Percentiles rank a stretch among this genome's conserved stretches.
These are phyloP conservation scores for Erythrophleum fordii DNA, from an alignment of 306 rosid genomes.

Conservation along the genomic window DNA sequence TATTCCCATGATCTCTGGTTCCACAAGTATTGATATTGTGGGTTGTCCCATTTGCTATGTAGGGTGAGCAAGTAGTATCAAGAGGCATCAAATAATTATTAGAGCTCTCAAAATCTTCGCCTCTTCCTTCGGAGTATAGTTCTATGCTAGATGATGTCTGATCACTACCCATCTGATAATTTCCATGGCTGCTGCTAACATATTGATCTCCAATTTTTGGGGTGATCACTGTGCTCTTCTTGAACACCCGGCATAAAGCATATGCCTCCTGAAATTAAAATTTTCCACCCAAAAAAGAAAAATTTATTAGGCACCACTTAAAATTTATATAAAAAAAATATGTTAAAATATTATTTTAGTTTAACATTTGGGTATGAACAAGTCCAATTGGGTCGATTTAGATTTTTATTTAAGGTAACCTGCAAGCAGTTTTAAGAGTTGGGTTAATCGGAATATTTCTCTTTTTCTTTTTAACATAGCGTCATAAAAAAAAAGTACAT, in stretches of 20 bases:
- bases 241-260: slow-evolving; percentile 85
- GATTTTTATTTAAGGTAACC: too few relatives aligned
- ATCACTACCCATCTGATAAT: slow-evolving; percentile 49
- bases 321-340: too few relatives aligned
- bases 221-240: slow-evolving; percentile 61
- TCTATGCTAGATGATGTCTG: slow-evolving; percentile 70
- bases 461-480: too few relatives aligned
- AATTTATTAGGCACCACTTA: too few relatives aligned
- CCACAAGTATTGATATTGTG: slow-evolving; percentile 31
- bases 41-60: slow-evolving; percentile 37
- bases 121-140: slow-evolving; percentile 71
- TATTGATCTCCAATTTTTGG: slow-evolving; percentile 70
- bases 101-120: slow-evolving; percentile 69
- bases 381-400: too few relatives aligned
- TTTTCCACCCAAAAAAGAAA: too few relatives aligned
- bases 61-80: slow-evolving; percentile 39
- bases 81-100: slow-evolving; percentile 50
- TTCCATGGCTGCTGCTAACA: slow-evolving; percentile 46
- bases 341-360: too few relatives aligned
- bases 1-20: slow-evolving; percentile 44
- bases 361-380: too few relatives aligned
- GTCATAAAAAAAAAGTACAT: too few relatives aligned
- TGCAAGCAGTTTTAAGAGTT: too few relatives aligned
- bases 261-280: slow-evolving; percentile 70
- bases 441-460: too few relatives aligned